Conservation (phyloP, 169 alveolate species). For the Cryptosporidium baileyi region DNA sequence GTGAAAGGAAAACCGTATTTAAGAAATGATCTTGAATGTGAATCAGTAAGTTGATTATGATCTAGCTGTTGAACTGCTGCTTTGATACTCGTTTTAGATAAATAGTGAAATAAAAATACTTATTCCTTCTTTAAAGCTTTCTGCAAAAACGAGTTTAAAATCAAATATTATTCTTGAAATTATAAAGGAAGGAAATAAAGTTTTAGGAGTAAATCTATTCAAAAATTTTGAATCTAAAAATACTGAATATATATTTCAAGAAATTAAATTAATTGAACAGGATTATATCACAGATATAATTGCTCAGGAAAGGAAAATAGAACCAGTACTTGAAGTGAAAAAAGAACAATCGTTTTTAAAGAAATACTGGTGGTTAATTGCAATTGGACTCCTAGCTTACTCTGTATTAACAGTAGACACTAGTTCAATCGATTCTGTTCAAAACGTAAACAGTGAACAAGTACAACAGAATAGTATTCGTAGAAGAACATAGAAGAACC, state of each 20-base stretch:
- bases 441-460: background rate
- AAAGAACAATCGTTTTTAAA: conserved; percentile 26
- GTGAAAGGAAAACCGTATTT: background rate
- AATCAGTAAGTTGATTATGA: conserved; percentile 29
- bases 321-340: background rate
- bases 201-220: conserved; percentile 7
- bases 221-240: background rate
- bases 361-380: conserved; percentile 59
- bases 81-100: background rate
- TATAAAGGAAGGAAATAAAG: background rate
- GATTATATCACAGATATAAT: too few relatives aligned
- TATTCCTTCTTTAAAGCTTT: background rate
- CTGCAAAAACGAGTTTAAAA: background rate
- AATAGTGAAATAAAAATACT: background rate
- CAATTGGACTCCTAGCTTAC: conserved; percentile 9
- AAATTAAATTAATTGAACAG: background rate
- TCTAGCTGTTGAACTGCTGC: background rate
- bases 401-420: conserved; percentile 25
- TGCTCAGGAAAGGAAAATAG: background rate
- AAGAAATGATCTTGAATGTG: background rate
- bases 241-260: background rate
- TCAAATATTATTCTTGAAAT: conserved; percentile 19
- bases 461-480: background rate
- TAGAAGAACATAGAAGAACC: background rate
- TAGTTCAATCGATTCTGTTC: conserved; percentile 1